Evolutionary conservation across 805 yeast species (phyloP), one percentile per base, ranked within the genome.

Genomic region (Hanseniaspora occidentalis): DNA sequence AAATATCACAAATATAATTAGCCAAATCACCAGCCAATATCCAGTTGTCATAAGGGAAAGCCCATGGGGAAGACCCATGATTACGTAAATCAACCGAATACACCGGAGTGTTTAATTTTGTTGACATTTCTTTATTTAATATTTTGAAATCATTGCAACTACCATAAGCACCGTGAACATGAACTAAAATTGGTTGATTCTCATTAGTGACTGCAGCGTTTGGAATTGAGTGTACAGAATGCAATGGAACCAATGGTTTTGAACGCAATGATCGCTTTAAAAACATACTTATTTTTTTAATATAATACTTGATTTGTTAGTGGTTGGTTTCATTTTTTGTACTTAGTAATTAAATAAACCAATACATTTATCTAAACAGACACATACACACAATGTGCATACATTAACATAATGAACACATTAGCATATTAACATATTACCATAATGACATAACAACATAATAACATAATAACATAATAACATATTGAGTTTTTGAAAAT

Each of bases 61-160:
- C 67, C 43, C 62, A 65, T 8, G 64, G 62, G 0, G 76, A 64
- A 1, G 56, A 50, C 1, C 82, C 82, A 53, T 76, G 82, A 50
- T 73, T 73, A 45, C 82, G 55, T 38, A 74, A 50, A 50, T 76
- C 83, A 2, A 71, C 46, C 2, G 69, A 67, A 44, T 56, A 61
- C 1, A 67, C 65, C 20, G 61, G 58, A 4, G 61, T 49, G 11
- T 56, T 46, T 2, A 69, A 51, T 2, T 38, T 38, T n/a, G 52
- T 43, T 2, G 67, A 50, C 19, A 72, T 46, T 9, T 47, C 47
- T 36, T 62, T 57, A 7, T 66, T 70, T 2, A 67, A 16, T 4
- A 8, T 8, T 4, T 29, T n/a, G 33, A 29, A 29, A 29, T 29
- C 33, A 3, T n/a, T 10, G 8, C 18, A n/a, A 19, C 16, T 33